Conservation (phyloP, 129 eudicot species). For the Pseudognaphalium luteoalbum region DNA sequence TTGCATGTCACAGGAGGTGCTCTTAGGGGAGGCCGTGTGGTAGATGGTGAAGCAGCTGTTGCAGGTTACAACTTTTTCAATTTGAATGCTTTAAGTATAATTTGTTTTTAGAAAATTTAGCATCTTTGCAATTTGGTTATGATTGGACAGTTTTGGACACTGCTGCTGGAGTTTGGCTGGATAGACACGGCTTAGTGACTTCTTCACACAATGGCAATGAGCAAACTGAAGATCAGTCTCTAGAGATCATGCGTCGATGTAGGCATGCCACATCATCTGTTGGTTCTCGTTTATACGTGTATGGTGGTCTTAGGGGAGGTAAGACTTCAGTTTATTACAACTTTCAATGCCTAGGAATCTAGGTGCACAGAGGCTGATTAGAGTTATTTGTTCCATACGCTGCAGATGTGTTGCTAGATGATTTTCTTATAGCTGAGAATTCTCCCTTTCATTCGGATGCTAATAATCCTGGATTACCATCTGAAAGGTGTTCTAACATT, state of each 20-base stretch:
- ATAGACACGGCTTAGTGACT: constrained; percentile 88
- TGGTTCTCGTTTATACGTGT: constrained; percentile 68
- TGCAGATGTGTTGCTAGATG: constrained; percentile 80
- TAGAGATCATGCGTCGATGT: constrained; percentile 85
- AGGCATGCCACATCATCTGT: constrained; percentile 95
- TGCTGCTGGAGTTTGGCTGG: constrained; percentile 97
- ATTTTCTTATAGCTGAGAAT: constrained; percentile 83
- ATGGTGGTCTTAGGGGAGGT: constrained; percentile 99
- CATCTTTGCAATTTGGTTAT: constrained; percentile 6
- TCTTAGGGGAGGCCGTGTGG: constrained; percentile 90
- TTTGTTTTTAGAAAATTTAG: constrained; percentile 6
- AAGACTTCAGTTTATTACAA: constrained; percentile 9
- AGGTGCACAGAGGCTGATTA: background rate
- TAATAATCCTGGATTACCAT: constrained; percentile 39
- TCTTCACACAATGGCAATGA: constrained; percentile 57
- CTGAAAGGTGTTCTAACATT: constrained; percentile 26
- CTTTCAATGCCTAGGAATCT: background rate
- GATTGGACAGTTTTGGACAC: constrained; percentile 77
- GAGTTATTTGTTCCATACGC: background rate
- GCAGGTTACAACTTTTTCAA: constrained; percentile 51
- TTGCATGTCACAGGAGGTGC: constrained; percentile 97
- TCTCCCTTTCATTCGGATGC: constrained; percentile 56
- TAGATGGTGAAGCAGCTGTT: constrained; percentile 86
- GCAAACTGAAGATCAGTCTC: constrained; percentile 61
- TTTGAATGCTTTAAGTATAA: constrained; percentile 12